Evolutionary conservation across 2,329 filamentous ascomycete genomes (phyloP), one percentile per base, ranked within the genome.

Genomic region (Grosmannia clavigera): DNA sequence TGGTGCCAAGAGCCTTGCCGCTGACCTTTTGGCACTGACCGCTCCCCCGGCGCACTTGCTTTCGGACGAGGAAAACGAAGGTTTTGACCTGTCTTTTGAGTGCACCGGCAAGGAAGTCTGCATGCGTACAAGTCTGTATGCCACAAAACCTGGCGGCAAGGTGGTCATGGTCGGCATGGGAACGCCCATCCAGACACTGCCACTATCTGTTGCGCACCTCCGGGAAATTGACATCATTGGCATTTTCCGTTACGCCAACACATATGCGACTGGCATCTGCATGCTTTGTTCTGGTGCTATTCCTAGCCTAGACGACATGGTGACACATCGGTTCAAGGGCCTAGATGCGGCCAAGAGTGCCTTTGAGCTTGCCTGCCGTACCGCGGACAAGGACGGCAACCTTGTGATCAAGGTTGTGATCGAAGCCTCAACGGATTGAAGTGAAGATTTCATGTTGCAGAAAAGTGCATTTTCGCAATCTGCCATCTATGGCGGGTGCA

Each of bases 111-210:
- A 90, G 62, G 86, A 88, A 63, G 78, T 81, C 0, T 90, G 87
- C 69, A 84, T 89, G 73, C 87, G 90, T 69, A 86, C 85, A 1
- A 80, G 83, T n/a, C 81, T 91, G 25, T 90, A 87, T 65, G 85
- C 85, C 3, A 85, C 86, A 11, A 79, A 79, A 61, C 78, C 87
- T 0, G 88, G 87, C 31, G 87, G 87, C 22, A 86, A 85, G 66
- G 77, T 90, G 56, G 79, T 91, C 70, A 84, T 91, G 70, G 86
- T 92, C 29, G 88, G 87, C 58, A 91, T 91, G 87, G 88, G 88
- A 46, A 87, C 82, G 5, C 87, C 87, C 0, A 81, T 90, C 58
- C 86, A 90, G 70, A 90, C 86, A 0, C 76, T 91, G 1, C 87
- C 87, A 1, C 75, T 92, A 54, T 87, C 84, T 9, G 84, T 85